Evolutionary conservation across 2,329 filamentous ascomycete genomes (phyloP).

Genomic region (Colletotrichum somersetense): DNA sequence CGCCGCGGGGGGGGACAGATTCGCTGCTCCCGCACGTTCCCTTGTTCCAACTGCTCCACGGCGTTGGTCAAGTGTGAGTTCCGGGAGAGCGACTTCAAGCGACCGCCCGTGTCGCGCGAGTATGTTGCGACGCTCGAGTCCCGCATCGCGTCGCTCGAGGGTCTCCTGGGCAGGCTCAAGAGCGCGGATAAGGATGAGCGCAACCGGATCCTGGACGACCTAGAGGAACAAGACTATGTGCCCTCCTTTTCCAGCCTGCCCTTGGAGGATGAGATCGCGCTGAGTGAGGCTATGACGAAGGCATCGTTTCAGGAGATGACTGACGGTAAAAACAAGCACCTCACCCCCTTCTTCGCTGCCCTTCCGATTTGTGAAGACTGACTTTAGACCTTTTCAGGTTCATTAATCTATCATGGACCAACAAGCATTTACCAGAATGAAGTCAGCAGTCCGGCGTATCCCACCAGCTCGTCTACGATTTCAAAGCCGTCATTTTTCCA

Average conservation of each 20-base stretch:
- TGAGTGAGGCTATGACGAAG: slow-evolving; percentile 33
- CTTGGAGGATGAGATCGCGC: slow-evolving; percentile 10
- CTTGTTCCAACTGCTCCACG: slow-evolving; percentile 40
- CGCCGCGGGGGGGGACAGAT: slow-evolving; percentile 30
- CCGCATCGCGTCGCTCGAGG: slow-evolving; percentile 46
- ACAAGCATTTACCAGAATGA: slow-evolving; percentile 47
- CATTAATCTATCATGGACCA: slow-evolving; percentile 42
- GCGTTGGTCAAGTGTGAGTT: slow-evolving; percentile 41
- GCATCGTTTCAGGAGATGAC: slow-evolving; percentile 34
- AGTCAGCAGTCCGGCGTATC: background rate
- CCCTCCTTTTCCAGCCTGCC: slow-evolving; percentile 26
- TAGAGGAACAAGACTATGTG: slow-evolving; percentile 48
- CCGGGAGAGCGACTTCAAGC: slow-evolving; percentile 40
- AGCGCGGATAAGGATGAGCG: slow-evolving; percentile 47
- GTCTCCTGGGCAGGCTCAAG: slow-evolving; percentile 47
- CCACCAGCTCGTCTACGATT: background rate
- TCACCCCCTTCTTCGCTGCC: background rate
- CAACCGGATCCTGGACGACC: slow-evolving; percentile 50
- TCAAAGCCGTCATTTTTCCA: slow-evolving; percentile 6
- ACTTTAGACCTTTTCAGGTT: slow-evolving; percentile 5
- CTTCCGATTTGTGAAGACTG: background rate
- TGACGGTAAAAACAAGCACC: slow-evolving; percentile 1
- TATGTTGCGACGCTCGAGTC: slow-evolving; percentile 48
- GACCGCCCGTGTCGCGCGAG: slow-evolving; percentile 43
- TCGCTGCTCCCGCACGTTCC: slow-evolving; percentile 42